phyloP scores from a whole-genome alignment of 78 protist genomes.

The Thecamonas trahens region DNA sequence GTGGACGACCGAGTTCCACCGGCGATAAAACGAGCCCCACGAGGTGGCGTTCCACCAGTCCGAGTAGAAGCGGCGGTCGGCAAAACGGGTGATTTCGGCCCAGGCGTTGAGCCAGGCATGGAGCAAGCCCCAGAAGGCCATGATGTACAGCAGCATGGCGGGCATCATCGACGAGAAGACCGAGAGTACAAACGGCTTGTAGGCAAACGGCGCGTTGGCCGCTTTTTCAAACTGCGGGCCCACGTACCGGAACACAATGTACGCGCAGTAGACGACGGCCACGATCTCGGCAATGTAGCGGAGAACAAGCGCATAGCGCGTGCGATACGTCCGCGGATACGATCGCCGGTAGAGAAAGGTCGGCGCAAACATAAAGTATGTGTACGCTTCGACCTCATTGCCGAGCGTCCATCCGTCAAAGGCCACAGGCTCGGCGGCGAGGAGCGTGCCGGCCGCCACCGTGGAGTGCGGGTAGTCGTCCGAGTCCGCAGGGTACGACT shows the following conservation, averaged over 20 bases:
- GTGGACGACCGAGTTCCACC: slow-evolving; percentile 83
- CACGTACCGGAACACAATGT: not conserved
- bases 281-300: slow-evolving; percentile 43
- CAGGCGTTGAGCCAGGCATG: slow-evolving; percentile 30
- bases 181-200: not conserved
- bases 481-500: no score
- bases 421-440: no score
- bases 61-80: slow-evolving; percentile 35
- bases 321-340: slow-evolving; percentile 40
- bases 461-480: no score
- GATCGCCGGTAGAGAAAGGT: slow-evolving; percentile 31
- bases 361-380: slow-evolving; percentile 45
- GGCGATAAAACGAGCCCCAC: slow-evolving; percentile 64
- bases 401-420: no score
- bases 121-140: slow-evolving; percentile 9
- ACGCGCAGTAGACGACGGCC: not conserved
- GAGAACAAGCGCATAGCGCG: slow-evolving; percentile 22
- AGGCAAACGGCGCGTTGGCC: no score
- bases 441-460: no score
- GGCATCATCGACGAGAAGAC: slow-evolving; percentile 1
- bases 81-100: slow-evolving; percentile 36
- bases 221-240: not conserved
- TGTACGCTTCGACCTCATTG: no score
- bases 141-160: slow-evolving; percentile 2
- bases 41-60: slow-evolving; percentile 72